Evolutionary conservation across 75 land plant genomes (phyloP).

Genomic region (Picea glauca): DNA sequence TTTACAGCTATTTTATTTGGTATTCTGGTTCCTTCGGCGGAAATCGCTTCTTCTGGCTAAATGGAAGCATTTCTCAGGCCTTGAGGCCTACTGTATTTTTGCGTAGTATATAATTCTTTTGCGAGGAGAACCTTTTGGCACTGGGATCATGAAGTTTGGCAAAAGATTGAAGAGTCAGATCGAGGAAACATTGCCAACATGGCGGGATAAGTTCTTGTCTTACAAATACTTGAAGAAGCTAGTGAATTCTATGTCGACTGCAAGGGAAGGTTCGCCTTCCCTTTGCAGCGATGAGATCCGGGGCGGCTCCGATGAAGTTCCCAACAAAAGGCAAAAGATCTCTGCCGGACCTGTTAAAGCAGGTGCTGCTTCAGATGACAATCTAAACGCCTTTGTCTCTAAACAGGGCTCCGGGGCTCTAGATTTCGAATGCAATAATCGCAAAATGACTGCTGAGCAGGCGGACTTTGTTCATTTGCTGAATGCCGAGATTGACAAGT

Average conservation of each 20-base stretch:
- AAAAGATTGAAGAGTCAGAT: slow-evolving; percentile 74
- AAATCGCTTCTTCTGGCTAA: no score
- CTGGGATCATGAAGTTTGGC: slow-evolving; percentile 73
- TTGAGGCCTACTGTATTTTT: no score
- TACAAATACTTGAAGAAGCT: slow-evolving; percentile 89
- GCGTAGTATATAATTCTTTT: no score
- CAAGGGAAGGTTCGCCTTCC: neutral
- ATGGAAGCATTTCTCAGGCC: no score
- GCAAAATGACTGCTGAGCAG: slow-evolving; percentile 18
- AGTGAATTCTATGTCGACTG: slow-evolving; percentile 39
- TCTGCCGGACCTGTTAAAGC: neutral
- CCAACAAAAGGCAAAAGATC: slow-evolving; percentile 4
- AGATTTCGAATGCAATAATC: neutral
- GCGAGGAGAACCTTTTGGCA: no score
- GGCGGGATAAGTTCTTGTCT: slow-evolving; percentile 77
- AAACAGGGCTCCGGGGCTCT: neutral
- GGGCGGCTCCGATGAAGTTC: slow-evolving; percentile 6
- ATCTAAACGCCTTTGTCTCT: no score
- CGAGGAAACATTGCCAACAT: slow-evolving; percentile 77
- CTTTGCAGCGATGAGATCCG: slow-evolving; percentile 10
- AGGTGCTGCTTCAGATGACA: slow-evolving; percentile 10
- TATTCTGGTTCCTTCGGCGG: no score
- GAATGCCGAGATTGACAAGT: slow-evolving; percentile 40
- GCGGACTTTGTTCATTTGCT: slow-evolving; percentile 28
- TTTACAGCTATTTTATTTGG: no score